A percentile compares a stretch with the other conserved stretches of the same genome.
Conservation (phyloP, 345 rosid species). For the Rhodamnia argentea region DNA sequence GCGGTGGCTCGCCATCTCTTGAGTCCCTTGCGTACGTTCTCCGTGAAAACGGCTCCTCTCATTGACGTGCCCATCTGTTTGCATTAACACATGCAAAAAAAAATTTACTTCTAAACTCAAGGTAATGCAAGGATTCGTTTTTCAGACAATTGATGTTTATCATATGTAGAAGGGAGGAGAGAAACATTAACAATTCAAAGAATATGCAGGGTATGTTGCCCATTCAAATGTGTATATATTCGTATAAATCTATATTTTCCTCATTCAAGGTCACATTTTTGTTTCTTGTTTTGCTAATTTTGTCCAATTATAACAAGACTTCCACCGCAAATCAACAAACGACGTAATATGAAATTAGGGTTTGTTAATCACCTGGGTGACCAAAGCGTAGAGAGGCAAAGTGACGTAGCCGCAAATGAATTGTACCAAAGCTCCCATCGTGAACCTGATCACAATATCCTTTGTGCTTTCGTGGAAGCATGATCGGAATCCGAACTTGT, state of each 20-base stretch:
- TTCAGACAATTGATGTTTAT: neutral
- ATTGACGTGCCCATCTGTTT: conserved; percentile 55
- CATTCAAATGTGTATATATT: no score
- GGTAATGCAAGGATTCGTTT: neutral
- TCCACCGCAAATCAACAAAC: no score
- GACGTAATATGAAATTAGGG: neutral
- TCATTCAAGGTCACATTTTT: neutral
- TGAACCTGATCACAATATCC: conserved; percentile 33
- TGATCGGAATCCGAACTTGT: conserved; percentile 40
- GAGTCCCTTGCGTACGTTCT: conserved; percentile 26
- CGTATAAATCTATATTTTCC: neutral
- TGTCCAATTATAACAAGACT: neutral
- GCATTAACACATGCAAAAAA: neutral
- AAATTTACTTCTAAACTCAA: neutral
- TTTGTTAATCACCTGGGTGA: conserved; percentile 29
- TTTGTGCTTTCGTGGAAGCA: conserved; percentile 38
- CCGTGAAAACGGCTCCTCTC: conserved; percentile 32
- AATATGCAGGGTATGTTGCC: neutral
- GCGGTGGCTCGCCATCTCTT: conserved; percentile 39
- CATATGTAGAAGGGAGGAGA: neutral
- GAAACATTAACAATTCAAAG: neutral
- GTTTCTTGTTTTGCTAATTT: neutral
- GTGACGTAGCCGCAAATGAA: conserved; percentile 54
- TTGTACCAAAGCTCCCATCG: conserved; percentile 34
- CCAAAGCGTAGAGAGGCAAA: conserved; percentile 56